Base-by-base conservation (phyloP, 345 rosid species). In the Leavenworthia alabamica region DNA sequence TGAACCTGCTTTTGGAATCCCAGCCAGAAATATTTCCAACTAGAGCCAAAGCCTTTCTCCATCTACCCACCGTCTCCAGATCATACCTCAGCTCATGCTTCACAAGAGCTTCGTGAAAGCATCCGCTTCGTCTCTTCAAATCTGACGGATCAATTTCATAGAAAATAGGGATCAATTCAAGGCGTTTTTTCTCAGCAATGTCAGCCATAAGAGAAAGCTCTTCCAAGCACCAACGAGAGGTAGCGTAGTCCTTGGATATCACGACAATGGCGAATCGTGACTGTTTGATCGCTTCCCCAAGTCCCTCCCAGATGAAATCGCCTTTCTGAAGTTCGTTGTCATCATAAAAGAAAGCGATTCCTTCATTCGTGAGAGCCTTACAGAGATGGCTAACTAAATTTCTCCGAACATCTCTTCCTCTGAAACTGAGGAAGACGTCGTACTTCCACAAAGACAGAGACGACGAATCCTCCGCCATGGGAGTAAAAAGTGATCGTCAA, bases 351-450 rank as follows among this genome's bases (percentile, higher is more conserved):
- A 45, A 3, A n/a, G 8, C 0, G 29, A 70, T 45, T 28, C 74
- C 74, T 36, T 48, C 74, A 1, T 28, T 28, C 0, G 0, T 16
- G 37, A 70, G 68, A 12, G 64, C 64, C 0, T 36, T 8, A 39
- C 40, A 1, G 7, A 62, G 52, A 56, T 70, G 69, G 23, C 68
- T 40, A 8, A 56, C 1, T 9, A 70, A 70, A 6, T 0, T 26
- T 7, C 0, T 43, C 3, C 73, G 73, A 14, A 62, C 60, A 37
- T 62, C 69, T 4, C 5, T 0, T 5, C 74, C 74, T 53, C 74
- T 62, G 19, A 62, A 70, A 1, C 69, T 70, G 12, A 70, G 56
- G 58, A 70, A 70, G 44, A 40, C 68, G 23, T 70, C 44, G 42
- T 46, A 62, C 19, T 31, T 29, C 68, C 64, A 47, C 28, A 7